Percentiles rank a stretch among this genome's conserved stretches.
phyloP scores from a whole-genome alignment of 2,329 filamentous ascomycete genomes.

The Botrytis fabae region DNA sequence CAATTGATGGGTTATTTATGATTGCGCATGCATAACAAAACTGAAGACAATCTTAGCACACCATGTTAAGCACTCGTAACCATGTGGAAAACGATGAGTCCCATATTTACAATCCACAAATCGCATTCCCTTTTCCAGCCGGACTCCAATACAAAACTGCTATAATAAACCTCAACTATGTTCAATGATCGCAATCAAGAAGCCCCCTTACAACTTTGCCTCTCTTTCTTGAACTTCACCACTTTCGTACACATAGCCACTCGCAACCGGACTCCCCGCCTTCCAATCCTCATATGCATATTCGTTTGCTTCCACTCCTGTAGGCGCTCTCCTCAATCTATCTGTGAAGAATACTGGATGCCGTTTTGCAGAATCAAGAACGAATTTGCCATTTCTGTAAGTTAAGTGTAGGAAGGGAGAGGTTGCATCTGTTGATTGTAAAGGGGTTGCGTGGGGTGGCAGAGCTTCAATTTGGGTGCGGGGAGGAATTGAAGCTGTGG shows the following conservation, averaged over 20 bases:
- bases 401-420: constrained; percentile 31
- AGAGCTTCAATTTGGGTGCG: constrained; percentile 52
- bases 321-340: constrained; percentile 53
- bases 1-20: neutral
- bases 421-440: neutral
- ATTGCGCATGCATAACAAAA: neutral
- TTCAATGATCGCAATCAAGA: neutral
- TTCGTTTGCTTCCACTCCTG: neutral
- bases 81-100: neutral
- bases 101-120: neutral
- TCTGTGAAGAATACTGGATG: constrained; percentile 79
- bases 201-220: constrained; percentile 36
- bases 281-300: constrained; percentile 29
- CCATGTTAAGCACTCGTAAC: neutral
- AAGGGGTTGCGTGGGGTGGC: constrained; percentile 41
- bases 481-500: constrained; percentile 27
- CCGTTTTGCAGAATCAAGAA: constrained; percentile 53
- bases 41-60: neutral
- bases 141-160: neutral
- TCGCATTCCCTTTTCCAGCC: neutral
- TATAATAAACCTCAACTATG: neutral
- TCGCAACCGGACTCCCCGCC: constrained; percentile 53
- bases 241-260: constrained; percentile 61
- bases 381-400: constrained; percentile 15
- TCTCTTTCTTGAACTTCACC: constrained; percentile 35